Conservation (phyloP, 305 asterid species). For the Petunia hybrid region DNA sequence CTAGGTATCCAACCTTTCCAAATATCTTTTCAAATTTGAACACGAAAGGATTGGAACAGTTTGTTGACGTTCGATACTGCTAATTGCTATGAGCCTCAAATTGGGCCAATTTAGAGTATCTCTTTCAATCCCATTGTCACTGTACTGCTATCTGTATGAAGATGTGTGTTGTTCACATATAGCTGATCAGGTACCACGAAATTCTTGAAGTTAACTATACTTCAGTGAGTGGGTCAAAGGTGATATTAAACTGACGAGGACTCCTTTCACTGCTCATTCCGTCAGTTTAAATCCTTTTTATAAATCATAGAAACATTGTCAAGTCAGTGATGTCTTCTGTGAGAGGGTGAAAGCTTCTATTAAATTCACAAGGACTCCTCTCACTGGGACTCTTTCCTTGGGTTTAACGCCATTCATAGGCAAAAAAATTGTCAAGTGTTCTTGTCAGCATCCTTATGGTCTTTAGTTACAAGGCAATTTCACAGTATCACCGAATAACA, state of each 20-base stretch:
- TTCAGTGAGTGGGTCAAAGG: constrained; percentile 2
- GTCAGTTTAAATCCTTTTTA: neutral
- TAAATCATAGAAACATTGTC: no score
- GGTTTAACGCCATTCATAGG: neutral
- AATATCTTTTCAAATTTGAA: neutral
- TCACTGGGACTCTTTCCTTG: neutral
- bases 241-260: neutral
- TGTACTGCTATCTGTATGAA: neutral
- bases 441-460: neutral
- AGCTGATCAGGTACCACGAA: neutral
- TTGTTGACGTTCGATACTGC: neutral
- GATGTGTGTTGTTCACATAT: neutral
- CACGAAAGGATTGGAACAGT: neutral
- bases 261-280: neutral
- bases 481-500: neutral
- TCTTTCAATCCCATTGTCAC: neutral
- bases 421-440: neutral
- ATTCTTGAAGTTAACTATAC: neutral
- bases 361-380: neutral
- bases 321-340: neutral
- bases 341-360: neutral
- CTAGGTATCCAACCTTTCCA: neutral
- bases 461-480: neutral
- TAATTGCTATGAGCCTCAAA: neutral
- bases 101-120: neutral